These are phyloP conservation scores for Mixia osmundae DNA, from an alignment of 1,284 basidiomycete species.

Conservation along the genomic window DNA sequence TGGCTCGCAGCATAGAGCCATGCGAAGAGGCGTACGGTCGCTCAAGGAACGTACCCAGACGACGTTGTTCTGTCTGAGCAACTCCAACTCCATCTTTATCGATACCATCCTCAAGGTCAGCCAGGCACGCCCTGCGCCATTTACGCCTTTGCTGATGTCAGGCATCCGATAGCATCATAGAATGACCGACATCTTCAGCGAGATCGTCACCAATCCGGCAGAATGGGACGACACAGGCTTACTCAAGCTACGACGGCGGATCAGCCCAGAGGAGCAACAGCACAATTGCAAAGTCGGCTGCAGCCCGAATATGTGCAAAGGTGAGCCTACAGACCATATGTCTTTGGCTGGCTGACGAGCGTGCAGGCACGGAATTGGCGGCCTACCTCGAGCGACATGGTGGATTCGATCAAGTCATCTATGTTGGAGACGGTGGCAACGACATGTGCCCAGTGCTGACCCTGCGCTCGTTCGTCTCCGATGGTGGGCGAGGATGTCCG, in stretches of 20 bases:
- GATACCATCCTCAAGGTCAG: slow-evolving; percentile 56
- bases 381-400: slow-evolving; percentile 48
- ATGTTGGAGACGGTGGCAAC: slow-evolving; percentile 83
- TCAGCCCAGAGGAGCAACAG: slow-evolving; percentile 41
- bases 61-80: slow-evolving; percentile 74
- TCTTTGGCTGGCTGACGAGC: neutral
- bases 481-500: neutral
- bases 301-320: slow-evolving; percentile 96
- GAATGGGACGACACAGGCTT: slow-evolving; percentile 48
- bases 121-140: neutral
- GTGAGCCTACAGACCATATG: slow-evolving; percentile 22
- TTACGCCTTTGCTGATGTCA: neutral
- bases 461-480: slow-evolving; percentile 36
- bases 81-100: slow-evolving; percentile 83
- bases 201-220: slow-evolving; percentile 84
- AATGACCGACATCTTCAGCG: slow-evolving; percentile 46
- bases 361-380: slow-evolving; percentile 57
- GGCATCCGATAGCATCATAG: slow-evolving; percentile 36
- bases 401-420: slow-evolving; percentile 43
- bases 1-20: slow-evolving; percentile 61
- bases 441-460: slow-evolving; percentile 83
- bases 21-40: slow-evolving; percentile 60
- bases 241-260: slow-evolving; percentile 48
- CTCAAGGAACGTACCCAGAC: slow-evolving; percentile 48
- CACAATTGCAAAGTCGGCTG: slow-evolving; percentile 74